Evolutionary conservation across 805 yeast genomes (phyloP).

Genomic region (Candida michaelii): DNA sequence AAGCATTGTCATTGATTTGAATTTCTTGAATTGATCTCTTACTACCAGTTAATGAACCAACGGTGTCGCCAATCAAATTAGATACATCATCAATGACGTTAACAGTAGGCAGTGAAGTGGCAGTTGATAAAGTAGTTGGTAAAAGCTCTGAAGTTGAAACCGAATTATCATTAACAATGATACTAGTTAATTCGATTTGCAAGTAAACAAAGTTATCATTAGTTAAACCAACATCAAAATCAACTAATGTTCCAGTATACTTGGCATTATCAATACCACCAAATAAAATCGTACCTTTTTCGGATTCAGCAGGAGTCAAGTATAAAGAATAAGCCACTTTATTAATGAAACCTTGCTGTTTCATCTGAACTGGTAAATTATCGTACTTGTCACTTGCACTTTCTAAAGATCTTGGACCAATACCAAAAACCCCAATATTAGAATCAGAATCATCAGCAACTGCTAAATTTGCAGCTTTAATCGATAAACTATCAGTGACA

Average conservation of each 20-base stretch:
- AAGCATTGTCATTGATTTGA: conserved; percentile 8
- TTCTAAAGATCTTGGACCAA: conserved; percentile 17
- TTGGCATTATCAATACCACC: conserved; percentile 34
- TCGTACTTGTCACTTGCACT: conserved; percentile 20
- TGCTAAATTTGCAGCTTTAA: conserved; percentile 20
- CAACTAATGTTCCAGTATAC: conserved; percentile 22
- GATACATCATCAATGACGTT: conserved; percentile 7
- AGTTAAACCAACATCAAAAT: conserved; percentile 22
- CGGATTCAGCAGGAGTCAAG: conserved; percentile 25
- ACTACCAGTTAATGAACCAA: conserved; percentile 1
- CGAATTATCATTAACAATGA: conserved; percentile 14
- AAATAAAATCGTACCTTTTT: conserved; percentile 28
- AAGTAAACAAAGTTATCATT: conserved; percentile 17
- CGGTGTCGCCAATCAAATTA: conserved; percentile 2
- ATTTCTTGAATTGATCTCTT: conserved; percentile 9
- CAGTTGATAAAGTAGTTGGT: conserved; percentile 7
- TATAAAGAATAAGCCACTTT: conserved; percentile 39
- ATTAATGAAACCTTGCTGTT: conserved; percentile 34
- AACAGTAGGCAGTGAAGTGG: conserved; percentile 12
- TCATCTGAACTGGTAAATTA: conserved; percentile 37
- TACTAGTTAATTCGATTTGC: conserved; percentile 20
- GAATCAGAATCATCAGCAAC: conserved; percentile 22
- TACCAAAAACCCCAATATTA: conserved; percentile 22
- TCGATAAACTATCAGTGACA: conserved; percentile 13
- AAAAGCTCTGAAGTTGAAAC: conserved; percentile 9